These are phyloP conservation scores for Ganoderma sp. DNA, from an alignment of 1,284 basidiomycete genomes.

Conservation along the genomic window DNA sequence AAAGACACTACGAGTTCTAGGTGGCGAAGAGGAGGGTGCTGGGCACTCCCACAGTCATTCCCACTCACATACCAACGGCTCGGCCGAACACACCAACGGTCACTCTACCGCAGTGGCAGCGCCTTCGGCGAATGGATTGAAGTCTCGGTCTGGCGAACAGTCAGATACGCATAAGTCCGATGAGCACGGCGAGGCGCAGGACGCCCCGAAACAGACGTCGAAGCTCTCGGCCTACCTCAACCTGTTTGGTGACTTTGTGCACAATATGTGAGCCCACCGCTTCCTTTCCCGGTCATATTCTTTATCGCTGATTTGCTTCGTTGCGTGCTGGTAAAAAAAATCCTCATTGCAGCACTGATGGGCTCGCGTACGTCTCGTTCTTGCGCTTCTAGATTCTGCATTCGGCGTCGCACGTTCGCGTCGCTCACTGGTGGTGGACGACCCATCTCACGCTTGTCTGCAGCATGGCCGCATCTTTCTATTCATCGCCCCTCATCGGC, in stretches of 20 bases:
- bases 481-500: slow-evolving; percentile 86
- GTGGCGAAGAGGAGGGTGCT: slow-evolving; percentile 56
- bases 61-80: slow-evolving; percentile 52
- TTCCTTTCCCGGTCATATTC: slow-evolving; percentile 3
- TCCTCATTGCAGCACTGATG: slow-evolving; percentile 69
- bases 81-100: slow-evolving; percentile 32
- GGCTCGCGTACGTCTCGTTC: slow-evolving; percentile 68
- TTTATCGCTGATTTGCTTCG: slow-evolving; percentile 16
- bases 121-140: slow-evolving; percentile 41
- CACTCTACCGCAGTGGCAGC: slow-evolving; percentile 45
- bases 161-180: slow-evolving; percentile 32
- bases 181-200: slow-evolving; percentile 36
- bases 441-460: slow-evolving; percentile 14
- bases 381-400: neutral
- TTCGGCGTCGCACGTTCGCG: slow-evolving; percentile 30
- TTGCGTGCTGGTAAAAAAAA: slow-evolving; percentile 1
- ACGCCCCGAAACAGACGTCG: slow-evolving; percentile 58
- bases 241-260: slow-evolving; percentile 89
- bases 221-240: slow-evolving; percentile 90
- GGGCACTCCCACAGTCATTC: slow-evolving; percentile 60
- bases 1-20: slow-evolving; percentile 84
- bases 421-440: slow-evolving; percentile 12
- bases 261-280: slow-evolving; percentile 71
- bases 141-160: slow-evolving; percentile 38
- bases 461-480: slow-evolving; percentile 91